Conservation (phyloP, 2,329 filamentous ascomycete genomes). For the Fusarium nelsonii region DNA sequence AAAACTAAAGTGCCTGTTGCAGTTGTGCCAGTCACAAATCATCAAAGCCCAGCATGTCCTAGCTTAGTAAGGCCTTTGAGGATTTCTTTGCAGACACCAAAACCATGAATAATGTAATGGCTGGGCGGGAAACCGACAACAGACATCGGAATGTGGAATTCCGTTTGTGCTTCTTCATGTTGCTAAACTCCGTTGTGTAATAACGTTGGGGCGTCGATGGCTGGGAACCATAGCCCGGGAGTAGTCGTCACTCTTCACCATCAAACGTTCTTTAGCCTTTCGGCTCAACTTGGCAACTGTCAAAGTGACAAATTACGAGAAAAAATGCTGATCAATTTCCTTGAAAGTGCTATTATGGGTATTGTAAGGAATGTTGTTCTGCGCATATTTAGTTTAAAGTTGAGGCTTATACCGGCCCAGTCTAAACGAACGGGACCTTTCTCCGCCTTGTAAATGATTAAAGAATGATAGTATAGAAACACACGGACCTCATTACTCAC, state of each 20-base stretch:
- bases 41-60: not conserved
- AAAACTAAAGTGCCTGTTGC: not conserved
- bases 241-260: conserved; percentile 9
- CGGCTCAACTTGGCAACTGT: not conserved
- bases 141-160: not conserved
- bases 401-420: conserved; percentile 29
- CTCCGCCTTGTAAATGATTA: not conserved
- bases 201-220: not conserved
- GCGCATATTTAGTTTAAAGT: conserved; percentile 25
- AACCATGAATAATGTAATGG: not conserved
- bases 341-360: not conserved
- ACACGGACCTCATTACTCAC: conserved; percentile 15
- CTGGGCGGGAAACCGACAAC: not conserved
- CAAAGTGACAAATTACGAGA: not conserved
- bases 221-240: not conserved
- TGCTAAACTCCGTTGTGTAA: not conserved
- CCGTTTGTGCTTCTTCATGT: not conserved
- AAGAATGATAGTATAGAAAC: conserved; percentile 10
- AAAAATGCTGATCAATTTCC: conserved; percentile 20
- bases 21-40: not conserved
- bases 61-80: not conserved
- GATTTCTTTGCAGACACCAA: not conserved
- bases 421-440: conserved; percentile 17
- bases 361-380: conserved; percentile 38
- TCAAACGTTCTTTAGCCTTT: conserved; percentile 9